Conservation (phyloP, 2,329 filamentous ascomycete genomes). For the Stagonosporopsis chrysanthemi region DNA sequence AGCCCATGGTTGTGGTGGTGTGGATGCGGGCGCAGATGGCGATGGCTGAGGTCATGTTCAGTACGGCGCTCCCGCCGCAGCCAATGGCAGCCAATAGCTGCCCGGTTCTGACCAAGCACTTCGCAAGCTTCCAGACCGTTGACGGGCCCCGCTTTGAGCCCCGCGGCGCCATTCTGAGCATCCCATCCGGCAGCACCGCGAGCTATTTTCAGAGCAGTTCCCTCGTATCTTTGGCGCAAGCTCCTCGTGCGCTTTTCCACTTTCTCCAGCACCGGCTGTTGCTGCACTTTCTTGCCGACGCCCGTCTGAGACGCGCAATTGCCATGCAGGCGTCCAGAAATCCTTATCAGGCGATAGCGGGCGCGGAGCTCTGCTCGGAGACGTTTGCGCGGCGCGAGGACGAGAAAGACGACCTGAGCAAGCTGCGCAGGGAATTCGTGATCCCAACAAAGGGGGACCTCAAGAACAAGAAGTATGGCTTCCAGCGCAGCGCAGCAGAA, state of each 20-base stretch:
- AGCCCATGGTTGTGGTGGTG: slow-evolving; percentile 30
- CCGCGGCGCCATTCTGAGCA: slow-evolving; percentile 7
- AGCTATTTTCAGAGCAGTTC: slow-evolving; percentile 15
- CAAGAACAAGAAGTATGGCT: slow-evolving; percentile 62
- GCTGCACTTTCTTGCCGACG: slow-evolving; percentile 4
- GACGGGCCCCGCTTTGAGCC: slow-evolving; percentile 9
- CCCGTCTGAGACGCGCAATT: slow-evolving; percentile 4
- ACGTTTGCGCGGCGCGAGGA: slow-evolving; percentile 47
- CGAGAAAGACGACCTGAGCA: slow-evolving; percentile 47
- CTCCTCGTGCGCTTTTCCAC: neutral
- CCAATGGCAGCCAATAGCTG: slow-evolving; percentile 25
- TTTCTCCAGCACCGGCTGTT: neutral
- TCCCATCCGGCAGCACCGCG: slow-evolving; percentile 12
- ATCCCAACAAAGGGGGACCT: slow-evolving; percentile 78
- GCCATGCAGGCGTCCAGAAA: slow-evolving; percentile 38
- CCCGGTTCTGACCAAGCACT: neutral
- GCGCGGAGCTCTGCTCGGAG: slow-evolving; percentile 38
- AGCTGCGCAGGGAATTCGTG: slow-evolving; percentile 71
- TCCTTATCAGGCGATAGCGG: slow-evolving; percentile 30
- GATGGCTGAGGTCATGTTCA: slow-evolving; percentile 25
- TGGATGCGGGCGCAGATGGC: slow-evolving; percentile 9
- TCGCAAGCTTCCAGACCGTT: slow-evolving; percentile 21
- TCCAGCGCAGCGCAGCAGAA: slow-evolving; percentile 18
- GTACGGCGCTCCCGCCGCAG: slow-evolving; percentile 3
- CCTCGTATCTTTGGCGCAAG: slow-evolving; percentile 1